phyloP scores from a whole-genome alignment of 805 yeast species.

The Nakazawaea populi region DNA sequence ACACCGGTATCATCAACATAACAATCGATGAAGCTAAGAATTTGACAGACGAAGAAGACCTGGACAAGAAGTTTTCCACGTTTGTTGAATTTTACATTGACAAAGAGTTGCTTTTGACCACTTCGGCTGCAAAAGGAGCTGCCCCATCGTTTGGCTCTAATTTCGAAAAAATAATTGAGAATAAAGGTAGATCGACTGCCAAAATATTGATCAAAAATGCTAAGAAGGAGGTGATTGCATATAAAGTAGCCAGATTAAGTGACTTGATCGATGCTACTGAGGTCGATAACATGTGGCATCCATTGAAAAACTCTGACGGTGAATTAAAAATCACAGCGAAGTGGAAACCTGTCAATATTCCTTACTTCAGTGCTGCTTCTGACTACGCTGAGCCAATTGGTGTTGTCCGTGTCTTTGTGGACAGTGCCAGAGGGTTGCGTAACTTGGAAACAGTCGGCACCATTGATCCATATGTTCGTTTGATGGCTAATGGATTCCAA shows the following conservation, averaged over 20 bases:
- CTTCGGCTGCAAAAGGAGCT: constrained; percentile 60
- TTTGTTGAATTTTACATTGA: constrained; percentile 69
- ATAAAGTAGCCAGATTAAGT: constrained; percentile 48
- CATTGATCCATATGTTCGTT: constrained; percentile 85
- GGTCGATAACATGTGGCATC: constrained; percentile 74
- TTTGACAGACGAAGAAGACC: constrained; percentile 16
- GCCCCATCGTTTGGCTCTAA: constrained; percentile 50
- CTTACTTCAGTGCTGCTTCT: constrained; percentile 60
- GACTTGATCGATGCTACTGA: constrained; percentile 74
- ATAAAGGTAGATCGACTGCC: constrained; percentile 66
- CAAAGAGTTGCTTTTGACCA: constrained; percentile 50
- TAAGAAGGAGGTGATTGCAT: constrained; percentile 51
- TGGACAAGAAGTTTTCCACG: constrained; percentile 50
- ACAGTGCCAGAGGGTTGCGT: constrained; percentile 66
- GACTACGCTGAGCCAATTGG: constrained; percentile 96
- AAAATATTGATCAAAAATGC: constrained; percentile 62
- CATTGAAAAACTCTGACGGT: constrained; percentile 63
- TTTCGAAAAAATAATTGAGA: constrained; percentile 61
- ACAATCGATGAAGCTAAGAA: constrained; percentile 30
- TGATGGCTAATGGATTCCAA: constrained; percentile 70
- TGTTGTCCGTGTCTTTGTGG: constrained; percentile 68
- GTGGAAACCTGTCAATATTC: constrained; percentile 84
- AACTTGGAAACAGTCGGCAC: constrained; percentile 87
- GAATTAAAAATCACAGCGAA: constrained; percentile 60
- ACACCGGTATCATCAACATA: constrained; percentile 80